Evolutionary conservation across 1,284 basidiomycete species (phyloP), one percentile per base, ranked within the genome.

Genomic region (Microbotryum intermedium): DNA sequence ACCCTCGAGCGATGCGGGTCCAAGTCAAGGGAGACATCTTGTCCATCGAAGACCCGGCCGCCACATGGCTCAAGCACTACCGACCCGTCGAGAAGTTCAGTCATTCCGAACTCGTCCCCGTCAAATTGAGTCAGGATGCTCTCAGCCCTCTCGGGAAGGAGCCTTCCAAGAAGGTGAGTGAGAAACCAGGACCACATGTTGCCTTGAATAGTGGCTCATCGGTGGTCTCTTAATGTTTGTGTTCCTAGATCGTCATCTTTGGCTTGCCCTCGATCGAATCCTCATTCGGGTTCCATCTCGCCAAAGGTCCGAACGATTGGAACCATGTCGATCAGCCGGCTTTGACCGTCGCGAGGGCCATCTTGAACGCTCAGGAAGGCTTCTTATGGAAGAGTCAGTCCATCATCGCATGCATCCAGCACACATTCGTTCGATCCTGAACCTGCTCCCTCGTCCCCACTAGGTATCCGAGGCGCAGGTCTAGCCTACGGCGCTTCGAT

Each of bases 231-330:
- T 50, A 23, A 45, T 29, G n/a, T n/a, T n/a, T n/a, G n/a, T 55
- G n/a, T 23, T 8, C 8, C 6, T 71, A 91, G 84, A 89, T 88
- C 23, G 79, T 90, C 44, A 81, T 98, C 45, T 87, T 93, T 73
- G 84, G 88, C 61, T 80, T 98, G 67, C 86, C 92, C 0, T 90
- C 91, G 5, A 95, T 97, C 67, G 95, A 99, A 76, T 93, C 90
- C 70, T 87, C 89, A 10, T 98, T 86, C 74, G 86, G 85, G 18
- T 83, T 81, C 28, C 88, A 94, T 72, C 85, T 84, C 16, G 82
- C 88, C 0, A 88, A 86, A 71, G 85, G 87, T 26, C 70, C 73
- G 18, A 42, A 64, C 29, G 64, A 61, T n/a, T 59, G 55, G 50
- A 60, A 59, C 8, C 86, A 97, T 73, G 83, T 86, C 1, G 90